A percentile compares a stretch with the other conserved stretches of the same genome.
Conservation (phyloP, 2,329 filamentous ascomycete species). For the Pseudocercospora fijiensis region DNA sequence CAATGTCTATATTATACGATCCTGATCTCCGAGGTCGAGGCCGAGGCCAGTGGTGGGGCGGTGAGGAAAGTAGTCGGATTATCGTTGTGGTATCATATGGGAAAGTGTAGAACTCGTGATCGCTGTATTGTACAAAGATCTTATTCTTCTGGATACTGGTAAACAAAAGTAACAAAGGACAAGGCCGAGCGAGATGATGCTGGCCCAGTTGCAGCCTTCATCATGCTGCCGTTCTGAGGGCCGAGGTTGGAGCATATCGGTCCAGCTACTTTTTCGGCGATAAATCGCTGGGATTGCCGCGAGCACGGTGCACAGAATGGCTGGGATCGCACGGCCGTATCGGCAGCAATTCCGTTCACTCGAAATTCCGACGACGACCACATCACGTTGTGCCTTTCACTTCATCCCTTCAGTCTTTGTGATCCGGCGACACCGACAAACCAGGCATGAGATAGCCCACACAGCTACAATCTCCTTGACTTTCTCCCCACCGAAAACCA, state of each 20-base stretch:
- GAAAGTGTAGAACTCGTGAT: neutral
- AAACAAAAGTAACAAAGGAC: neutral
- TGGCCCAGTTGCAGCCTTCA: neutral
- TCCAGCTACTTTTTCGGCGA: neutral
- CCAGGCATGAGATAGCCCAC: too few relatives aligned
- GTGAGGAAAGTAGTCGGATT: neutral
- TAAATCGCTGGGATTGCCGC: neutral
- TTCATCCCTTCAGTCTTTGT: too few relatives aligned
- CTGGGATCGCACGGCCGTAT: neutral
- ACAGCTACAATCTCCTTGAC: too few relatives aligned
- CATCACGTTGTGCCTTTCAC: too few relatives aligned
- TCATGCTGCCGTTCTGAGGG: neutral
- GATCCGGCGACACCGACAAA: too few relatives aligned
- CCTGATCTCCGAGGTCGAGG: conserved; percentile 3
- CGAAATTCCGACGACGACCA: neutral
- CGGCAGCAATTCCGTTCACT: neutral
- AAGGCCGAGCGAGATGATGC: conserved; percentile 1
- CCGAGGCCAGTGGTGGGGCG: neutral
- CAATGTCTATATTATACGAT: conserved; percentile 1
- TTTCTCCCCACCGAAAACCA: too few relatives aligned
- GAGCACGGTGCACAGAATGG: neutral
- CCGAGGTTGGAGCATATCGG: neutral
- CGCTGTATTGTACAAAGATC: neutral
- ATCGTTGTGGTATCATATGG: neutral
- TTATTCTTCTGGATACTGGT: neutral